Evolutionary conservation across 805 yeast species (phyloP).

Genomic region (fission yeast (Schizosaccharomyces pombe)): DNA sequence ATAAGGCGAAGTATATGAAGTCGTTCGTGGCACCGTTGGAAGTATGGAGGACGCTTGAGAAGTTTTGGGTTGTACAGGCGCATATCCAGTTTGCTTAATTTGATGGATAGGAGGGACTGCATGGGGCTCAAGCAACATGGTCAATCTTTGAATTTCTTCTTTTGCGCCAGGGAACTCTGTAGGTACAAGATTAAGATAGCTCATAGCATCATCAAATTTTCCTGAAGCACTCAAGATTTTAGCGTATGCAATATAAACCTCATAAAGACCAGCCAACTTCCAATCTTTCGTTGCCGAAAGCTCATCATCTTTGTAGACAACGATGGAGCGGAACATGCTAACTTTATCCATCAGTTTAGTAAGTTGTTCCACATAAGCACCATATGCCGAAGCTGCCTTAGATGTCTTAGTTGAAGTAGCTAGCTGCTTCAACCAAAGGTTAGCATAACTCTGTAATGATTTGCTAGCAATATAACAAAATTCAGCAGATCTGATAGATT

Average conservation of each 20-base stretch:
- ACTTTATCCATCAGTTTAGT: slow-evolving; percentile 67
- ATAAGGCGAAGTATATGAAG: no score
- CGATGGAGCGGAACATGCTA: slow-evolving; percentile 40
- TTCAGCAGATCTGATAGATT: slow-evolving; percentile 25
- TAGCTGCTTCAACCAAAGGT: slow-evolving; percentile 63
- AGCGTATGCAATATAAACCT: slow-evolving; percentile 59
- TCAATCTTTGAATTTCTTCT: slow-evolving; percentile 56
- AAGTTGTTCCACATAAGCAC: slow-evolving; percentile 63
- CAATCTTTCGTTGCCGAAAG: slow-evolving; percentile 14
- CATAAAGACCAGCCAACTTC: slow-evolving; percentile 27
- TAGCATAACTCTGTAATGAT: slow-evolving; percentile 53
- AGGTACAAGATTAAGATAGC: slow-evolving; percentile 48
- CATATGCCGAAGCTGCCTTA: slow-evolving; percentile 36
- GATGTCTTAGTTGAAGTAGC: slow-evolving; percentile 17
- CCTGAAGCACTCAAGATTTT: slow-evolving; percentile 61
- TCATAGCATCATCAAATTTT: slow-evolving; percentile 55
- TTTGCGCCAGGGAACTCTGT: slow-evolving; percentile 42
- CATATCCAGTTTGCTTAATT: not conserved
- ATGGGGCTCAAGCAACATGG: slow-evolving; percentile 22
- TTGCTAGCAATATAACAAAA: slow-evolving; percentile 58
- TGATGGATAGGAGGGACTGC: slow-evolving; percentile 8
- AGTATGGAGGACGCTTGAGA: not conserved
- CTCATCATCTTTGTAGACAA: slow-evolving; percentile 10
- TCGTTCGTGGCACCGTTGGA: not conserved
- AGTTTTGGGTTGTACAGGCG: not conserved